Evolutionary conservation across 768 basidiomycete species (phyloP), one percentile per base, ranked within the genome.

Genomic region (Tephrocybe sp.): DNA sequence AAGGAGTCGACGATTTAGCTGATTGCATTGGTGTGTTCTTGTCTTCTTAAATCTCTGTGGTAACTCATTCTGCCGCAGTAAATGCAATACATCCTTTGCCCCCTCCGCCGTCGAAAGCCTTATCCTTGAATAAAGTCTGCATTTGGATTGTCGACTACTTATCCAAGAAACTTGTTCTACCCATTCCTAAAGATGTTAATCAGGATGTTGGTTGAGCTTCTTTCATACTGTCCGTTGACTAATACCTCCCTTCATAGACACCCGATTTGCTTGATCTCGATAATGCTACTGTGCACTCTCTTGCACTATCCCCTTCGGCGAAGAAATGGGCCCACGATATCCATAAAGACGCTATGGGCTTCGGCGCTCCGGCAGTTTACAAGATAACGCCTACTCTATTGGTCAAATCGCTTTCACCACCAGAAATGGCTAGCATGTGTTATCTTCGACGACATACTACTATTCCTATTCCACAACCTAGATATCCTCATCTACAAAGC

Each of bases 381-480:
- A 41, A 7, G 33, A 49, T 54, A 18, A 49, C 52, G 3, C 52
- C 52, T 30, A 41, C 28, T 11, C 30, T 54, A 7, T 12, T 54
- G 23, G 52, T n/a, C 24, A 4, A 54, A 43, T 14, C 2, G 1
- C 10, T 17, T 17, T 12, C 34, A 17, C 3, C 37, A 8, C 24
- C 39, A 26, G 54, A 51, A 23, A 34, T n/a, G 9, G 48, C 36
- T 10, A 38, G 17, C 28, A 40, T 55, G 48, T 20, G 10, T 23
- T 33, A 18, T 32, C 15, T 55, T 25, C 43, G 54, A 37, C 42
- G 11, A 30, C 28, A 30, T 30, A 30, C 28, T 11, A 46, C 54
- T 37, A 51, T 51, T 33, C 54, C 50, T 10, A 24, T 52, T 17
- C 54, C 54, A 12, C 50, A 47, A 18, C 45, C 28, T 11, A 30